Evolutionary conservation across 352 stramenopile species (phyloP).

Genomic region (Globisporangium rhizosaccharum): DNA sequence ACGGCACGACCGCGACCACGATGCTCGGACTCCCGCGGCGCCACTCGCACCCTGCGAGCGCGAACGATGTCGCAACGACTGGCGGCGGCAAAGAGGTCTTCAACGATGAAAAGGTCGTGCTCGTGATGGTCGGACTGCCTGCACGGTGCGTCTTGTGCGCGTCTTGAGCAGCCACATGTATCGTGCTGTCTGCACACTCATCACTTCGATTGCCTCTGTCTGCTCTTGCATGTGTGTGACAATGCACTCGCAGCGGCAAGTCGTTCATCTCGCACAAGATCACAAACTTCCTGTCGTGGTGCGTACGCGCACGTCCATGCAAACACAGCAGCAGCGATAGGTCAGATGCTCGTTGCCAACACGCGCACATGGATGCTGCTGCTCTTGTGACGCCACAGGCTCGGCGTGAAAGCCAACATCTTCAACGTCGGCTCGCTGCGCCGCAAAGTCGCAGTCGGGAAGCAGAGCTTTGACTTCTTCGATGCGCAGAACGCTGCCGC

Average conservation of each 20-base stretch:
- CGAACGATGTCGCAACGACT: too few species aligned
- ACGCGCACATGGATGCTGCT: neutral
- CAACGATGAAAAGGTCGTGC: slow-evolving; percentile 83
- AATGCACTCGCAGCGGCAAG: slow-evolving; percentile 47
- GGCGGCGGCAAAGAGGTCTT: slow-evolving; percentile 31
- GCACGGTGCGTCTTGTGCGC: slow-evolving; percentile 29
- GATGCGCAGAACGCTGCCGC: slow-evolving; percentile 70
- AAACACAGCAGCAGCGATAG: neutral
- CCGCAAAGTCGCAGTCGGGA: slow-evolving; percentile 53
- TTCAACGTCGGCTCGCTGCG: slow-evolving; percentile 92
- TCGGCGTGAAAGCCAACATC: slow-evolving; percentile 51
- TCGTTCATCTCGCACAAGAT: slow-evolving; percentile 89
- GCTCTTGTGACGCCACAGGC: slow-evolving; percentile 10
- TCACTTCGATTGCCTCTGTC: neutral
- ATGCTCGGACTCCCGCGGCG: slow-evolving; percentile 1
- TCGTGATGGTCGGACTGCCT: slow-evolving; percentile 89
- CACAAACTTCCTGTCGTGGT: slow-evolving; percentile 43
- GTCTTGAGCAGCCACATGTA: neutral
- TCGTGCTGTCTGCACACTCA: neutral
- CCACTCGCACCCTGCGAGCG: neutral
- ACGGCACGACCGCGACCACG: neutral
- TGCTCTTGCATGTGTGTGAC: neutral
- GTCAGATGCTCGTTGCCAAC: neutral
- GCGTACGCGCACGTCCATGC: neutral
- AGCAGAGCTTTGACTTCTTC: slow-evolving; percentile 75